These are phyloP conservation scores for Liriodendron chinense DNA, from an alignment of 164 flowering plant species.

Conservation along the genomic window DNA sequence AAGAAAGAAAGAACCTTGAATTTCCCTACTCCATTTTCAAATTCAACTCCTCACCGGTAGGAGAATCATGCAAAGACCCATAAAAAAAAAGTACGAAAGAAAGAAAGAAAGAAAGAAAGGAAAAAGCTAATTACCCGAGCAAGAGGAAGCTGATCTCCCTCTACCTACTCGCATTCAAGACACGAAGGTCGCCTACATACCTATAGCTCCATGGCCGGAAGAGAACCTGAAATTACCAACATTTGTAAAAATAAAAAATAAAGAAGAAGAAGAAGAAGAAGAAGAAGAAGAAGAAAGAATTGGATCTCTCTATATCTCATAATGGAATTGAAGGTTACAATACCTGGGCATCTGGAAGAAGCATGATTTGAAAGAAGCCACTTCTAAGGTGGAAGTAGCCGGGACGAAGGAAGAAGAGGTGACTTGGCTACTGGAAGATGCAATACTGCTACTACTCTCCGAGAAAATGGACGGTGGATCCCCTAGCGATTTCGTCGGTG, in stretches of 20 bases:
- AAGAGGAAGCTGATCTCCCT: not conserved
- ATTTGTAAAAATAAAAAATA: not conserved
- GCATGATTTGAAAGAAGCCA: conserved; percentile 71
- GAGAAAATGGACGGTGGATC: conserved; percentile 23
- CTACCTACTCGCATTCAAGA: conserved; percentile 2
- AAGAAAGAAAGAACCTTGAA: too few relatives aligned
- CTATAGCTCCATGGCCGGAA: conserved; percentile 62
- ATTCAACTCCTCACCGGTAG: too few relatives aligned
- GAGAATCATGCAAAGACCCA: not conserved
- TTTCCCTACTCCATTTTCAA: too few relatives aligned
- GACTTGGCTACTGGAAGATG: conserved; percentile 21
- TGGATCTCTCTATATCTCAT: not conserved
- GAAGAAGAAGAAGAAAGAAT: not conserved
- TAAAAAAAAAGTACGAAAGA: not conserved
- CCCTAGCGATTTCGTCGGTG: conserved; percentile 45
- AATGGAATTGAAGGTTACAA: not conserved
- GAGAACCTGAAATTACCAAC: conserved; percentile 46
- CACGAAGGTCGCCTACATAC: conserved; percentile 33
- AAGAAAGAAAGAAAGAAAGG: not conserved
- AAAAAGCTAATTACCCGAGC: not conserved
- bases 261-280: not conserved
- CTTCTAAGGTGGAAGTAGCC: conserved; percentile 49
- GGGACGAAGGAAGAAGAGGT: conserved; percentile 37
- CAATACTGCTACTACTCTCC: not conserved
- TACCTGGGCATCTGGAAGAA: conserved; percentile 83